Percentiles rank a stretch among this genome's conserved stretches.
Conservation (phyloP, 202 grass and related monocot species). For the Eragrostis tef region DNA sequence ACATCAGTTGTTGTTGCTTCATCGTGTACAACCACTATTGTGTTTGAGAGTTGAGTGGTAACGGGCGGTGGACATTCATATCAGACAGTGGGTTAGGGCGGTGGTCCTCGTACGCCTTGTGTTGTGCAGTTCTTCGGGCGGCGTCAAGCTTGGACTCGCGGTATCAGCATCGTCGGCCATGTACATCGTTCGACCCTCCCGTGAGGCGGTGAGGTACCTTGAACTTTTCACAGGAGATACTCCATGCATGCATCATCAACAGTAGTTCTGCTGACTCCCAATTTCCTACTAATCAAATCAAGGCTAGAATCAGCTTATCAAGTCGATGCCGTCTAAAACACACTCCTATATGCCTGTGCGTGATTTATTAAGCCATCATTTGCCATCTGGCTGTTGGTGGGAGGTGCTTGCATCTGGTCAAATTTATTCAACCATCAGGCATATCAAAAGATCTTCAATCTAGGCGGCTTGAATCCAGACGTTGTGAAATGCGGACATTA, state of each 20-base stretch:
- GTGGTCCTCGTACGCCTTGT: constrained; percentile 18
- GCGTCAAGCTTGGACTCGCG: constrained; percentile 2
- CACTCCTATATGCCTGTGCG: not conserved
- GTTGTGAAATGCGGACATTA: not conserved
- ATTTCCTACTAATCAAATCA: no score
- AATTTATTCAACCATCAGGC: not conserved
- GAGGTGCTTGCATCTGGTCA: constrained; percentile 36
- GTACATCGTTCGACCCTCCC: constrained; percentile 11
- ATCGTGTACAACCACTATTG: not conserved
- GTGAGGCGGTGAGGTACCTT: not conserved
- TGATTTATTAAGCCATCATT: constrained; percentile 14
- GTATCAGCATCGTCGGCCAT: constrained; percentile 20
- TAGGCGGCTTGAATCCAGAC: constrained; percentile 27
- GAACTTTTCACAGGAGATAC: constrained; percentile 3
- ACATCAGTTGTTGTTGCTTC: constrained; percentile 24
- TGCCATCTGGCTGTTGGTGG: constrained; percentile 20
- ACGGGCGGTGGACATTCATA: constrained; percentile 43
- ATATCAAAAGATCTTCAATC: not conserved
- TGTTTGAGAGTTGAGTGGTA: not conserved
- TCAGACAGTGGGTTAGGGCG: not conserved
- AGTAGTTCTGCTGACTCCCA: not conserved
- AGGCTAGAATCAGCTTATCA: no score
- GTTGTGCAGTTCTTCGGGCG: not conserved
- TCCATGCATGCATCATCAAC: not conserved
- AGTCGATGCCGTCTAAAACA: not conserved